Conservation (phyloP, 2,329 filamentous ascomycete genomes). For the Pyrenophora tritici-repentis region DNA sequence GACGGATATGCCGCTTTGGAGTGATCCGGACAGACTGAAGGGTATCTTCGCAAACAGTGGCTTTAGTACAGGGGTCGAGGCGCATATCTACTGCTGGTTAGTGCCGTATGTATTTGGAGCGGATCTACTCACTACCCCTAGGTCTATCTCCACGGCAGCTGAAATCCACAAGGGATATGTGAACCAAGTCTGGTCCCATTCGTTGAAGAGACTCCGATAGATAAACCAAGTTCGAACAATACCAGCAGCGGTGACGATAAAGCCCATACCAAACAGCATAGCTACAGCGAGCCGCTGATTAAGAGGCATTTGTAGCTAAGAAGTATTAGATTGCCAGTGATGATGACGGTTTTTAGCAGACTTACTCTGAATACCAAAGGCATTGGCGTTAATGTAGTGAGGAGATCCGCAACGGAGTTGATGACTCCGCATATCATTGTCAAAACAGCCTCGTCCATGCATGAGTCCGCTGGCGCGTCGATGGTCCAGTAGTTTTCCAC, state of each 20-base stretch:
- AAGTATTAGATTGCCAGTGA: background rate
- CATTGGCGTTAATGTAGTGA: slow-evolving; percentile 51
- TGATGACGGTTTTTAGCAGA: background rate
- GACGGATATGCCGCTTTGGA: slow-evolving; percentile 21
- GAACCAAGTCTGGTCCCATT: slow-evolving; percentile 54
- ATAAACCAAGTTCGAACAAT: slow-evolving; percentile 52
- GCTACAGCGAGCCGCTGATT: slow-evolving; percentile 48
- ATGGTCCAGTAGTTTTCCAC: slow-evolving; percentile 51
- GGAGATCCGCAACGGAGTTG: slow-evolving; percentile 51
- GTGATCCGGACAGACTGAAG: slow-evolving; percentile 25
- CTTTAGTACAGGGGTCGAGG: slow-evolving; percentile 40
- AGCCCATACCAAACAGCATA: slow-evolving; percentile 49
- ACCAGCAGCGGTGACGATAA: slow-evolving; percentile 51
- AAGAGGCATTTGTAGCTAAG: slow-evolving; percentile 49
- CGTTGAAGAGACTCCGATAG: slow-evolving; percentile 48
- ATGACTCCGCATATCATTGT: slow-evolving; percentile 51
- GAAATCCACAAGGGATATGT: slow-evolving; percentile 55
- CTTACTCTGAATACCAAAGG: slow-evolving; percentile 48
- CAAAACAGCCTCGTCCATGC: slow-evolving; percentile 49
- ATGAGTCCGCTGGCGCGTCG: slow-evolving; percentile 37
- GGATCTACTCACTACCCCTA: slow-evolving; percentile 49
- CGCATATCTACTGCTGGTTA: slow-evolving; percentile 30
- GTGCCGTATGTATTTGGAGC: background rate
- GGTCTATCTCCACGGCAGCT: slow-evolving; percentile 53
- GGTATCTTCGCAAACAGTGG: slow-evolving; percentile 35